Evolutionary conservation across 768 basidiomycete genomes (phyloP).

Genomic region (Mycena maculata): DNA sequence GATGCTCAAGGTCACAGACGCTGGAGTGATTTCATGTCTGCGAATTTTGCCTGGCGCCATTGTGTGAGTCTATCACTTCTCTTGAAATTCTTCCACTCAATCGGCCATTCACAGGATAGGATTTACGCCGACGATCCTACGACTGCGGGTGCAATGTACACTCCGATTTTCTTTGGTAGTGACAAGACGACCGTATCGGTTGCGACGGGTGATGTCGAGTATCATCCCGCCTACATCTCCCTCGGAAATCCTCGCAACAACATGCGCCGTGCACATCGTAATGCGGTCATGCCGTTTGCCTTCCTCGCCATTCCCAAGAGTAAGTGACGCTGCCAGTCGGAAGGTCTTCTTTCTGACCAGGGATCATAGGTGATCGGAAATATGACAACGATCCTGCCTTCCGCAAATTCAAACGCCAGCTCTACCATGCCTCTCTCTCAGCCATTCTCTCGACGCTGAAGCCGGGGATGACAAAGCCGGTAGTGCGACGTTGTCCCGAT

Average conservation of each 20-base stretch:
- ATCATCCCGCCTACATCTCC: constrained; percentile 38
- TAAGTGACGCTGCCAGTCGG: constrained; percentile 28
- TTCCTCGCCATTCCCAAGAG: constrained; percentile 47
- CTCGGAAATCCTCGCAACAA: constrained; percentile 38
- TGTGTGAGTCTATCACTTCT: constrained; percentile 39
- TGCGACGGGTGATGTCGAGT: constrained; percentile 38
- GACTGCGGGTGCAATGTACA: constrained; percentile 14
- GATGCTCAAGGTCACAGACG: constrained; percentile 38
- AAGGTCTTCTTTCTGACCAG: not conserved
- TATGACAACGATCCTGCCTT: constrained; percentile 24
- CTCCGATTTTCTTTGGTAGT: constrained; percentile 35
- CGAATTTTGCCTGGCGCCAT: constrained; percentile 54
- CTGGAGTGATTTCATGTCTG: constrained; percentile 53
- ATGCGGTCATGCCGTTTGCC: constrained; percentile 36
- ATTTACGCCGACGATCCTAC: constrained; percentile 4
- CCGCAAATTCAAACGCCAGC: constrained; percentile 29
- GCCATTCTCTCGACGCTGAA: constrained; percentile 6
- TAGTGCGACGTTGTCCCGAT: constrained; percentile 40
- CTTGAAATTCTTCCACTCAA: constrained; percentile 1
- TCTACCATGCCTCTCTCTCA: constrained; percentile 31
- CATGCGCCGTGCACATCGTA: constrained; percentile 38
- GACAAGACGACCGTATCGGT: constrained; percentile 45
- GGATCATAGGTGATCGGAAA: constrained; percentile 26
- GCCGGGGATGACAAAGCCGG: constrained; percentile 25
- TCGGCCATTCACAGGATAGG: not conserved